Conservation (phyloP, 225 moss, liverwort and hornwort species). For the Climacium dendroides region DNA sequence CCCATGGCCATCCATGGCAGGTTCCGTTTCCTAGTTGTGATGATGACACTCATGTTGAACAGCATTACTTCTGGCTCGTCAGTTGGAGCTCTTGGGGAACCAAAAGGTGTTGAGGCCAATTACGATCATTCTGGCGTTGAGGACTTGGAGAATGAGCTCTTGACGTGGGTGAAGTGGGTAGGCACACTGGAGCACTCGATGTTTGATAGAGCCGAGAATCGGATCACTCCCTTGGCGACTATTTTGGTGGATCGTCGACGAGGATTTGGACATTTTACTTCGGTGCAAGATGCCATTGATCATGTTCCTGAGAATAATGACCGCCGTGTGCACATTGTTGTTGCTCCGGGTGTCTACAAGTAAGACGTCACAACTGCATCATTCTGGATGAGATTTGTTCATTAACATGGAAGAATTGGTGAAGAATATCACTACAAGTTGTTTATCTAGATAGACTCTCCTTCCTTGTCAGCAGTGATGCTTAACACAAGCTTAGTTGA, state of each 20-base stretch:
- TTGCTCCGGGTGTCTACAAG: conserved; percentile 26
- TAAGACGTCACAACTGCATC: too few species aligned
- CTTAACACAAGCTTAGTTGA: too few species aligned
- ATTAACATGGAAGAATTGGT: neutral
- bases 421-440: neutral
- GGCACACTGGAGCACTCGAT: neutral
- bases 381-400: neutral
- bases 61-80: neutral
- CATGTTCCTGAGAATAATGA: conserved; percentile 8
- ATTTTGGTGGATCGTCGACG: neutral
- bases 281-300: conserved; percentile 35
- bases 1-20: neutral
- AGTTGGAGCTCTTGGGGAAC: neutral
- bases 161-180: conserved; percentile 17
- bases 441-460: neutral
- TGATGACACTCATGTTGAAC: neutral
- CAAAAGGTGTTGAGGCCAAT: too few species aligned
- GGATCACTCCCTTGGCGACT: neutral
- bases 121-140: neutral
- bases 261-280: conserved; percentile 5
- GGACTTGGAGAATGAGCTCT: neutral
- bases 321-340: conserved; percentile 13
- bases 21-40: neutral
- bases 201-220: neutral
- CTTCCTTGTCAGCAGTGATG: neutral